Evolutionary conservation across 1,139 yeast species (phyloP), one percentile per base, ranked within the genome.

Genomic region (Candida labiduridarum): DNA sequence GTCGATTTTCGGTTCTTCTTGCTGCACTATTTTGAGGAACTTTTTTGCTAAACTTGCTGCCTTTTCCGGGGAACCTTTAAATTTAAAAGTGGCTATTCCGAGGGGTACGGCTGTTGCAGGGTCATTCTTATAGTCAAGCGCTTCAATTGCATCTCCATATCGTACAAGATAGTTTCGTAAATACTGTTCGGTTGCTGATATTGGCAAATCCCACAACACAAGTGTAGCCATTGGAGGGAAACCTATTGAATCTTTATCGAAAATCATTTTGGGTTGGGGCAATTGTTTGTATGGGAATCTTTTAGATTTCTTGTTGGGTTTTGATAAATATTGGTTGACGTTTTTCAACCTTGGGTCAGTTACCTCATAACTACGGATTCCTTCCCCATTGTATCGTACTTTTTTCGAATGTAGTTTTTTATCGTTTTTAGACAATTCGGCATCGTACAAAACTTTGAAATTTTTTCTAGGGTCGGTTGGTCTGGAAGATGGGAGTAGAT

Each of bases 61-160:
- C 50, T 72, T 71, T 45, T 82, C 86, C 2, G 74, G 60, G 18
- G 74, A 71, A 2, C 92, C 92, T 50, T 78, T 83, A 67, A 81
- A 91, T 50, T 78, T 74, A 49, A 90, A 74, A 18, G 83, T 72
- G 43, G 87, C 88, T 33, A 90, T 72, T 3, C 96, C 96, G 46
- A 91, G 67, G 0, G 96, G 94, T 19, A 87, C 88, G 2, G 92
- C 96, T 48, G 88, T 84, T 16, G 76, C 74, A 1, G 95, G 90
- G 61, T 92, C 96, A 54, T 79, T 81, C 18, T 85, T 72, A 52
- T 84, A 76, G 54, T 82, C 82, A 49, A 88, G 71, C 41, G 81
- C 83, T 53, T 67, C 69, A 38, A 75, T 69, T 3, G 77, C 62
- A 49, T 78, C 79, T 2, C 97, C 97, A 66, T 76, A 87, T 35